phyloP scores from a whole-genome alignment of 169 alveolate species.

The Eimeria necatrix region DNA sequence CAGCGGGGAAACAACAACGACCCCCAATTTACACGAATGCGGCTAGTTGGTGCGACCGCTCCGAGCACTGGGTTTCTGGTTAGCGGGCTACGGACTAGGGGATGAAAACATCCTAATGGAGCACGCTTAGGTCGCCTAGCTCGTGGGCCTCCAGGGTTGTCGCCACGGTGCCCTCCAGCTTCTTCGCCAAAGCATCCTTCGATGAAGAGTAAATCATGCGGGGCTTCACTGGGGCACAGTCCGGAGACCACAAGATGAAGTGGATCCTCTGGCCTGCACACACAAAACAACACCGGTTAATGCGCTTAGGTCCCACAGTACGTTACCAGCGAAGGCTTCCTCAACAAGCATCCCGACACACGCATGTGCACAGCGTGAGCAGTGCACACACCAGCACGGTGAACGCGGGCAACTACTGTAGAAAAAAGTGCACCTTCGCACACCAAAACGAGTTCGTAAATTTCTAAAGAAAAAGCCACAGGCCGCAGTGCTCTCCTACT shows the following conservation, averaged over 20 bases:
- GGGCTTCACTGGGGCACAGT: conserved; percentile 85
- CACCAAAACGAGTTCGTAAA: not conserved
- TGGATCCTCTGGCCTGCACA: conserved; percentile 77
- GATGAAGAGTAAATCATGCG: conserved; percentile 87
- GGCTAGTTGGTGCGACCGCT: too few species aligned
- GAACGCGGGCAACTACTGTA: not conserved
- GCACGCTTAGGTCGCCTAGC: conserved; percentile 79
- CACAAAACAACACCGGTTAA: not conserved
- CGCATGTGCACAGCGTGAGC: not conserved
- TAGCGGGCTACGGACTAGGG: not conserved
- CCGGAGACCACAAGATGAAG: conserved; percentile 86
- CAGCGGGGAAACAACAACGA: too few species aligned
- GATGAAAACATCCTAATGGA: not conserved
- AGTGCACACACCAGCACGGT: not conserved
- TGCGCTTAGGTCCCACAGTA: too few species aligned
- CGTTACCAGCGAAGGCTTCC: too few species aligned
- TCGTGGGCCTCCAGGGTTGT: conserved; percentile 86
- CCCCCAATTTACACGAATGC: too few species aligned
- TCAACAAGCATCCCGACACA: too few species aligned
- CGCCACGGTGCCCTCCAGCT: conserved; percentile 85
- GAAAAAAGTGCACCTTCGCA: not conserved
- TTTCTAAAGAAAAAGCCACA: too few species aligned
- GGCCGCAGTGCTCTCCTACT: too few species aligned
- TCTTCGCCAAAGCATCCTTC: conserved; percentile 86
- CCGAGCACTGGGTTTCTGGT: too few species aligned